A percentile compares a stretch with the other conserved stretches of the same genome.
phyloP scores from a whole-genome alignment of 345 rosid species.

The Moricandia arvensis region DNA sequence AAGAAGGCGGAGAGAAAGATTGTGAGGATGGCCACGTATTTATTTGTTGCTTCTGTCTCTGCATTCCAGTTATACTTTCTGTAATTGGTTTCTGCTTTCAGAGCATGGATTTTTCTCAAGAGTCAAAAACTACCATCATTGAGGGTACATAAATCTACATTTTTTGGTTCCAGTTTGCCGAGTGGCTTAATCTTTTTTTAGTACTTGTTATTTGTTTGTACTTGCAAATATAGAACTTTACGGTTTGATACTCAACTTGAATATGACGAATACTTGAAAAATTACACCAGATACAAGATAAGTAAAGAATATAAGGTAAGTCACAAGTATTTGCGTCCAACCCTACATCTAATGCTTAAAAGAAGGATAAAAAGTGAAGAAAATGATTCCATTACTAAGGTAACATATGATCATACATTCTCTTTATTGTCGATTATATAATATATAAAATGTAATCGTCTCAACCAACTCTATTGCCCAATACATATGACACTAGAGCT shows the following conservation, averaged over 20 bases:
- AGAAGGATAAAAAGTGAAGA: background rate
- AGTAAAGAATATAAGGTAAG: too few species aligned
- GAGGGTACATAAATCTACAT: slow-evolving; percentile 2
- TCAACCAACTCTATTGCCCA: background rate
- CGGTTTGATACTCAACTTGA: too few species aligned
- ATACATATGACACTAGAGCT: slow-evolving; percentile 23
- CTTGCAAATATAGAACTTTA: too few species aligned
- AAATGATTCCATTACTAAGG: background rate
- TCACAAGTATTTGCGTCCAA: too few species aligned
- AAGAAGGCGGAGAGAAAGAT: too few species aligned
- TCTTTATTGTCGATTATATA: background rate
- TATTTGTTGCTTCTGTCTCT: background rate
- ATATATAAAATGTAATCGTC: too few species aligned
- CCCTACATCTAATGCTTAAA: background rate
- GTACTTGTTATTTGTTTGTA: too few species aligned
- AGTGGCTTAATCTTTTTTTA: too few species aligned
- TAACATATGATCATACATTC: background rate
- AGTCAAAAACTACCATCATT: slow-evolving; percentile 87
- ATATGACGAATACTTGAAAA: too few species aligned
- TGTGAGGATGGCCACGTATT: too few species aligned
- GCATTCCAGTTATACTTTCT: background rate
- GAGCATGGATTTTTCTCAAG: slow-evolving; percentile 94
- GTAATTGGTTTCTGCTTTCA: slow-evolving; percentile 36
- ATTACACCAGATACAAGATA: too few species aligned
- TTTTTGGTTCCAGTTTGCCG: background rate